Conservation (phyloP, 148 eudicot species). For the Spergularia bocconei region DNA sequence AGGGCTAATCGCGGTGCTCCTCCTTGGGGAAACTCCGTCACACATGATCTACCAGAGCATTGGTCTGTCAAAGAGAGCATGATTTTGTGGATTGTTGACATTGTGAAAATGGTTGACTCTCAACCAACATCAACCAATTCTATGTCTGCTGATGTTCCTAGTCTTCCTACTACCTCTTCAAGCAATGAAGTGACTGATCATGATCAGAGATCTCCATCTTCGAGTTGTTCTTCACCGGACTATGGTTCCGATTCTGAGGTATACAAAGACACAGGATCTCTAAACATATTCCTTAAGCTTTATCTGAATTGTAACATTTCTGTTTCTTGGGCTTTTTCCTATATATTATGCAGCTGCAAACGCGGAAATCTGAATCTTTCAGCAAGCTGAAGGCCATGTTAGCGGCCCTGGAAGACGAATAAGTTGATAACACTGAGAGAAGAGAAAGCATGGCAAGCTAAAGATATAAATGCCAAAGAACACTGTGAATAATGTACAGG, state of each 20-base stretch:
- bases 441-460: not conserved
- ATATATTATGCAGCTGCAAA: not conserved
- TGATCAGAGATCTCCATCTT: not conserved
- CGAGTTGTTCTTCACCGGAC: not conserved
- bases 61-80: slow-evolving; percentile 14
- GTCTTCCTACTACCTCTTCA: not conserved
- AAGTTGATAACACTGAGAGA: not conserved
- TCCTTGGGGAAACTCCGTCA: slow-evolving; percentile 42
- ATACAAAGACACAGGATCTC: too few species aligned
- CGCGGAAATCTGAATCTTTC: slow-evolving; percentile 3
- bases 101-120: slow-evolving; percentile 5
- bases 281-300: not conserved
- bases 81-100: slow-evolving; percentile 23
- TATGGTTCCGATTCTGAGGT: not conserved
- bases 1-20: slow-evolving; percentile 28
- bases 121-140: too few species aligned
- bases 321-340: not conserved
- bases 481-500: not conserved
- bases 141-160: not conserved
- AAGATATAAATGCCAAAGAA: not conserved
- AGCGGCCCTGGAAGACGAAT: slow-evolving; percentile 6
- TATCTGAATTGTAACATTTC: too few species aligned
- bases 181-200: slow-evolving; percentile 5
- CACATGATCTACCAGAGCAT: slow-evolving; percentile 32
- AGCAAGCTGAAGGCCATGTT: slow-evolving; percentile 17